Base-by-base conservation (phyloP, 148 eudicot species). In the Chenopodium formosanum region DNA sequence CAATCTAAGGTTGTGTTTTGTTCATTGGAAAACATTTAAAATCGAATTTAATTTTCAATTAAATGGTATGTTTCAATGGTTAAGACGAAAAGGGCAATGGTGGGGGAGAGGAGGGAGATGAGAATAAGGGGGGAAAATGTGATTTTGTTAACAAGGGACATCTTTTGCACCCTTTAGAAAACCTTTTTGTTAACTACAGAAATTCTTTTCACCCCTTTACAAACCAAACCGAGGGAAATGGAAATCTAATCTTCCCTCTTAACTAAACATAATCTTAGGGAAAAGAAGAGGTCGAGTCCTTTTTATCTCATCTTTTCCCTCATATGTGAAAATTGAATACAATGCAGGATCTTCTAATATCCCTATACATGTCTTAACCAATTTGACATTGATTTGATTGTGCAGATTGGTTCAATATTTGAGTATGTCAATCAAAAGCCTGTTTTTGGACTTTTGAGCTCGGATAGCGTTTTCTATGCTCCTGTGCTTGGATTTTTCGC, bases 401-500 rank as follows among this genome's bases (percentile, higher is more conserved):
- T 81, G 86, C 91, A 89, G 94, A 86, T 92, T 76, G 99, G 99
- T 13, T 96, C 99, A 12, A 83, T 91, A 65, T 96, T 96, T 77
- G 98, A 96, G 90, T 96, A 94, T 78, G 85, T 83, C 74, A 96
- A 94, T 88, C 91, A 92, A 65, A 88, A 71, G 46, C 99, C 97
- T 69, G 94, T 94, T 68, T 96, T 96, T 82, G 99, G 99, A 83
- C 85, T 96, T 63, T 60, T 96, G 88, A 83, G 76, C 62, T 64
- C 98, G 8, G 98, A 96, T 81, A 96, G 99, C 81, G 29, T 90
- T 27, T 90, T 96, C 81, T 96, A 96, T 88, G 93, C 93, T 86
- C 98, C 99, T 71, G 4, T 96, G 78, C 97, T 96, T 64, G 97
- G 99, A 12, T 94, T 96, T 85, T 96, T 96, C 74, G 94, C 88